phyloP scores from a whole-genome alignment of 345 rosid species.

The Populus euphratica region DNA sequence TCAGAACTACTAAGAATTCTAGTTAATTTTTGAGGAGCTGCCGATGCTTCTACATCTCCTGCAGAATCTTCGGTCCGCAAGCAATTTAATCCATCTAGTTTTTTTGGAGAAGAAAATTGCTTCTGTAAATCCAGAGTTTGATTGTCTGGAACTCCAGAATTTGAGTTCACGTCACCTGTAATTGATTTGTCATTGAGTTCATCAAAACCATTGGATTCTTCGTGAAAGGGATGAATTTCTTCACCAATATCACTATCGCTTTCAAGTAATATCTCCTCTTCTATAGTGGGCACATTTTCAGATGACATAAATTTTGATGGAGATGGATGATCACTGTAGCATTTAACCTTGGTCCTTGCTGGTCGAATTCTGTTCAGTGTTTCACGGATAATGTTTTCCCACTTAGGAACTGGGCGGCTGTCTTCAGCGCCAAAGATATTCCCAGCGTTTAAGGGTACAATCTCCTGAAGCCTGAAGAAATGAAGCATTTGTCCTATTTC shows the following conservation, averaged over 20 bases:
- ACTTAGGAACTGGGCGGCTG: conserved; percentile 62
- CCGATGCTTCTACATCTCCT: conserved; percentile 14
- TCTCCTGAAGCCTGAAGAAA: conserved; percentile 73
- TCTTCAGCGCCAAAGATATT: conserved; percentile 96
- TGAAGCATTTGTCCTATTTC: conserved; percentile 16
- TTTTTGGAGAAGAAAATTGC: conserved; percentile 57
- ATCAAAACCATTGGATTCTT: conserved; percentile 33
- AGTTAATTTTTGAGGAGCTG: conserved; percentile 31
- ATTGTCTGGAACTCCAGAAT: conserved; percentile 2
- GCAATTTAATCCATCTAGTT: conserved; percentile 63
- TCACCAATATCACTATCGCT: conserved; percentile 77
- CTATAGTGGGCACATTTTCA: conserved; percentile 57
- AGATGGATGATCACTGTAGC: conserved; percentile 91
- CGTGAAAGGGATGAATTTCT: conserved; percentile 74
- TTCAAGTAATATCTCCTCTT: conserved; percentile 66
- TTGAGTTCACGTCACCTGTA: background rate
- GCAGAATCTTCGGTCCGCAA: conserved; percentile 36
- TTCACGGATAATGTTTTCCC: conserved; percentile 85
- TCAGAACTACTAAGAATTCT: conserved; percentile 69
- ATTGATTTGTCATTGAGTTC: conserved; percentile 18
- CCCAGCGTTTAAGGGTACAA: conserved; percentile 90
- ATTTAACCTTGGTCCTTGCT: conserved; percentile 43
- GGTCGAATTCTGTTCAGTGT: conserved; percentile 61
- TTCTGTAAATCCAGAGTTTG: conserved; percentile 42
- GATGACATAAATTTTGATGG: conserved; percentile 74